A percentile compares a stretch with the other conserved stretches of the same genome.
These are phyloP conservation scores for Artemisia annua DNA, from an alignment of 129 eudicot species.

Conservation along the genomic window DNA sequence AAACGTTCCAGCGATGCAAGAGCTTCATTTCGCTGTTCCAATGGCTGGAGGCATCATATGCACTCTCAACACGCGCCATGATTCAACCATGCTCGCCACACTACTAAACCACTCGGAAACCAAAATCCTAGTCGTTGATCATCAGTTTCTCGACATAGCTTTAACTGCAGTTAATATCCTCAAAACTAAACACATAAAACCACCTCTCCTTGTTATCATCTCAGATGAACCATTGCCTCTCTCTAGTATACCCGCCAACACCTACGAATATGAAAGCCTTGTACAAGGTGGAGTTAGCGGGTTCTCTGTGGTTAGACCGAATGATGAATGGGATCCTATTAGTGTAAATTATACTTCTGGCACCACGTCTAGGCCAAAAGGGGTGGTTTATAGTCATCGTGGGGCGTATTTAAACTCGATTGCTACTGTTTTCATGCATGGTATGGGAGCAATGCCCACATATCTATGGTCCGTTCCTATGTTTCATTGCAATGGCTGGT, in stretches of 20 bases:
- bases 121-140: slow-evolving; percentile 69
- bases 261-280: slow-evolving; percentile 35
- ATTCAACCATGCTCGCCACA: slow-evolving; percentile 60
- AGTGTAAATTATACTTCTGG: slow-evolving; percentile 89
- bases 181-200: slow-evolving; percentile 12
- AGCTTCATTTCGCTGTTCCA: slow-evolving; percentile 92
- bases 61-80: slow-evolving; percentile 75
- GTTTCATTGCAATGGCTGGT: slow-evolving; percentile 99
- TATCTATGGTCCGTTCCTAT: slow-evolving; percentile 92
- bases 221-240: slow-evolving; percentile 25
- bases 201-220: slow-evolving; percentile 55
- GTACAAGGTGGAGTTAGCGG: slow-evolving; percentile 33
- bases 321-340: slow-evolving; percentile 74
- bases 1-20: slow-evolving; percentile 87
- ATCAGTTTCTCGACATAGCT: slow-evolving; percentile 54
- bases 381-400: slow-evolving; percentile 84
- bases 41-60: slow-evolving; percentile 93
- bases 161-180: slow-evolving; percentile 50
- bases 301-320: slow-evolving; percentile 51
- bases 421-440: slow-evolving; percentile 68
- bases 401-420: slow-evolving; percentile 85
- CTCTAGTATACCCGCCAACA: slow-evolving; percentile 2
- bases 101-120: slow-evolving; percentile 72
- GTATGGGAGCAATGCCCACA: slow-evolving; percentile 58
- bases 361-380: slow-evolving; percentile 91